Conservation (phyloP, 176 grass and related monocot species). For the Oryza punctata region DNA sequence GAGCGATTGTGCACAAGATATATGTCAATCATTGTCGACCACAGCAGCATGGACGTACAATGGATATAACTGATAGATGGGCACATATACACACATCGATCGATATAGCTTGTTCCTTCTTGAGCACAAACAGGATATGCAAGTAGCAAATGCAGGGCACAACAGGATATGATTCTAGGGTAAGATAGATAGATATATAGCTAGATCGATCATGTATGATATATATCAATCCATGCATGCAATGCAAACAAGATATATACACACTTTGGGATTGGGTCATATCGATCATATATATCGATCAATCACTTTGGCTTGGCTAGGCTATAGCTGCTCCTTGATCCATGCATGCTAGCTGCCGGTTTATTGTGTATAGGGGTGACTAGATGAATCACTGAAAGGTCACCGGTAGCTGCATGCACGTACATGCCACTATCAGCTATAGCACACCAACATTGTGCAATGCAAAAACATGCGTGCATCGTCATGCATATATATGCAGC, state of each 20-base stretch:
- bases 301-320: neutral
- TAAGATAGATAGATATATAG: neutral
- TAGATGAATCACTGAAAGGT: slow-evolving; percentile 46
- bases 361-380: slow-evolving; percentile 30
- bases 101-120: neutral
- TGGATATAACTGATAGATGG: neutral
- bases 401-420: neutral
- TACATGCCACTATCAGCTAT: neutral
- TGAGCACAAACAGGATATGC: neutral
- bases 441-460: neutral
- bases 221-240: neutral
- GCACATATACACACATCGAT: neutral
- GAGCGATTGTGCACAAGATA: neutral
- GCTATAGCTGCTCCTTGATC: neutral
- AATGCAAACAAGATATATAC: neutral
- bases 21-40: neutral
- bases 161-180: neutral
- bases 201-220: neutral
- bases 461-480: neutral
- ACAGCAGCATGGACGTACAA: neutral
- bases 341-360: neutral
- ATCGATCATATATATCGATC: neutral
- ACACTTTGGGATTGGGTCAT: neutral
- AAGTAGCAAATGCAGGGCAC: neutral
- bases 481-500: neutral